Evolutionary conservation across 169 alveolate species (phyloP).

Genomic region (Plasmodium inui): DNA sequence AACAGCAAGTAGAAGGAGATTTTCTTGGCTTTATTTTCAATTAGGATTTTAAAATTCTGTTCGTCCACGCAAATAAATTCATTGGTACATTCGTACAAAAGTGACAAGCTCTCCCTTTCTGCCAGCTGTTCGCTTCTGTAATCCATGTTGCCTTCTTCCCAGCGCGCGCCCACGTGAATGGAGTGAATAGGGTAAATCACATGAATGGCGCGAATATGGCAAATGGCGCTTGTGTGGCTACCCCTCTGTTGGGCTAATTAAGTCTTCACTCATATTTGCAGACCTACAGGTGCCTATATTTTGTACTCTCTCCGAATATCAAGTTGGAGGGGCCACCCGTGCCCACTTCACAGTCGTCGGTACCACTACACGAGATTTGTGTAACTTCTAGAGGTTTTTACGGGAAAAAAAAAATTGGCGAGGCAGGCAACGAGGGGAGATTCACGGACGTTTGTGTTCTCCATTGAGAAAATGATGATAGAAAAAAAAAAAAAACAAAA

Average conservation of each 20-base stretch:
- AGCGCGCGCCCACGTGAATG: neutral
- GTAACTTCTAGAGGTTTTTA: neutral
- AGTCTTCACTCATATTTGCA: neutral
- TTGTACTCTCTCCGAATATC: neutral
- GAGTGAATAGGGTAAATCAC: neutral
- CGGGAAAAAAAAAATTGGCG: neutral
- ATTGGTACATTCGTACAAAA: slow-evolving; percentile 48
- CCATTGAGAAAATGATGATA: neutral
- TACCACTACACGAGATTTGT: neutral
- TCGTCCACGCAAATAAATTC: slow-evolving; percentile 30
- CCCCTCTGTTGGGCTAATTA: neutral
- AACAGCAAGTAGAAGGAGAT: slow-evolving; percentile 39
- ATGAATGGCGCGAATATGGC: no score
- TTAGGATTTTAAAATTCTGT: slow-evolving; percentile 17
- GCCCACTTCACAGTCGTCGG: neutral
- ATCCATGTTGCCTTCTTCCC: slow-evolving; percentile 27
- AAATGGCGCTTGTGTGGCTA: neutral
- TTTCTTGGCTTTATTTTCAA: slow-evolving; percentile 48
- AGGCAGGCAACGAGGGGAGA: neutral
- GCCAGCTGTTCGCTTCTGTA: slow-evolving; percentile 47
- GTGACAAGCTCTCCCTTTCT: slow-evolving; percentile 62
- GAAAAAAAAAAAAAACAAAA: neutral
- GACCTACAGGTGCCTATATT: neutral
- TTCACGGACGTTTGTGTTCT: neutral
- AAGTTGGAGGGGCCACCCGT: neutral